Base-by-base conservation (phyloP, 169 alveolate genomes). In the Plasmodium gonderi region DNA sequence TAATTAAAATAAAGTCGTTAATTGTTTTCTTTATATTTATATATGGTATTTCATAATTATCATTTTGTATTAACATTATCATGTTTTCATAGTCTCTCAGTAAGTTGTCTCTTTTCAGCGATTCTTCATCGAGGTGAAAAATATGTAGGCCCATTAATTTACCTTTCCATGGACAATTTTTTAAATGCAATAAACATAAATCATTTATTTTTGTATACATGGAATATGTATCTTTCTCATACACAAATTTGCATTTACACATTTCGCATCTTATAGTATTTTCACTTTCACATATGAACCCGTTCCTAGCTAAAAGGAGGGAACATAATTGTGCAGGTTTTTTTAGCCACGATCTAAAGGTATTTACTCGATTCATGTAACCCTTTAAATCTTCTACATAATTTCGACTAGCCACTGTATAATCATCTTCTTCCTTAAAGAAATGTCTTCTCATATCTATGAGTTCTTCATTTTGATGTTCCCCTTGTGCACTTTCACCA, bases 111-210 rank as follows among this genome's bases (percentile, higher is more conserved):
- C 80, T 23, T 23, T 9, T 42, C 68, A 87, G 68, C 0, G 93
- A 87, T 14, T 51, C 72, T 1, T 67, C 40, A 75, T 87, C 93
- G 17, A 87, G 79, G 8, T 36, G 23, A 36, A 87, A 67, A 40
- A 87, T 29, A 8, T 76, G 44, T 64, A 87, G 36, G 36, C 45
- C 79, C 80, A 87, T 87, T 29, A 87, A 23, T n/a, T 38, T 74
- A 64, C 79, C 79, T 64, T 75, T 87, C 93, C 93, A 87, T 11
- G 90, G 93, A 44, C 93, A 87, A 40, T 75, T 87, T n/a, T 87
- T 65, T 42, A 29, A 20, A 33, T 87, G 93, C 17, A 87, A 79
- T 40, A 87, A 76, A 64, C 93, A 76, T 20, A 87, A 44, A 79
- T 87, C 90, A 64, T 77, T 87, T 75, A 87, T 87, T 42, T 20